A percentile compares a stretch with the other conserved stretches of the same genome.
These are phyloP conservation scores for Saccharomycopsis sp. DNA, from an alignment of 805 yeast genomes.

Conservation along the genomic window DNA sequence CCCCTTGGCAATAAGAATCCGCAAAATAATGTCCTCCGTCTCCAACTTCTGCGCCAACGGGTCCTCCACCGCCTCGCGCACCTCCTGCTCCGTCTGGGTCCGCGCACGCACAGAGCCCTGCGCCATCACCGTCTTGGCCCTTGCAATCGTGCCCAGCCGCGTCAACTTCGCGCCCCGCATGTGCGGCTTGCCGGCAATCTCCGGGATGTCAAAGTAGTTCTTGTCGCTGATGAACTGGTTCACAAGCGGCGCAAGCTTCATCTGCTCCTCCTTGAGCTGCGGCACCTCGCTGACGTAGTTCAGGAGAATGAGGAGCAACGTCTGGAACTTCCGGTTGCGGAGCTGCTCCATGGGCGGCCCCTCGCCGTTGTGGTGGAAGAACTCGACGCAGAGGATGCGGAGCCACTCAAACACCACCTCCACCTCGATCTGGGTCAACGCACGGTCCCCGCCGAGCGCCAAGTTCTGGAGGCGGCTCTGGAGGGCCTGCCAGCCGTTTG, in stretches of 20 bases:
- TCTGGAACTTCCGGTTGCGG: slow-evolving; percentile 57
- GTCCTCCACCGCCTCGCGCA: slow-evolving; percentile 38
- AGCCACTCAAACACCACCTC: slow-evolving; percentile 71
- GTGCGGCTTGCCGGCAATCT: slow-evolving; percentile 12
- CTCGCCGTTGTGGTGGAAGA: slow-evolving; percentile 73
- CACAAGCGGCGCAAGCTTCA: slow-evolving; percentile 49
- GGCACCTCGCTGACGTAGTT: slow-evolving; percentile 48
- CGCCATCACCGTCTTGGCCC: slow-evolving; percentile 64
- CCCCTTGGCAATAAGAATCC: slow-evolving; percentile 63
- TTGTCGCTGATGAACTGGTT: slow-evolving; percentile 42
- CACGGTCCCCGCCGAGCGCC: slow-evolving; percentile 27
- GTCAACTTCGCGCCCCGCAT: slow-evolving; percentile 23
- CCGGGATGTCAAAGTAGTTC: slow-evolving; percentile 36
- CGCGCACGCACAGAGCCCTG: slow-evolving; percentile 58
- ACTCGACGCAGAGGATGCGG: slow-evolving; percentile 54
- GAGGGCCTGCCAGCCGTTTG: slow-evolving; percentile 20
- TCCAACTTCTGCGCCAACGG: slow-evolving; percentile 33
- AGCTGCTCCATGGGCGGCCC: slow-evolving; percentile 68
- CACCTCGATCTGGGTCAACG: slow-evolving; percentile 52
- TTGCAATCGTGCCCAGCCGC: slow-evolving; percentile 44
- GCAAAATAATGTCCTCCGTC: slow-evolving; percentile 63
- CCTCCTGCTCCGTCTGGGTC: slow-evolving; percentile 39
- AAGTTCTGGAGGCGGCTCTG: slow-evolving; percentile 33
- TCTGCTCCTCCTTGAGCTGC: slow-evolving; percentile 51
- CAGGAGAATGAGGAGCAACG: slow-evolving; percentile 54